These are phyloP conservation scores for Dimocarpus longan DNA, from an alignment of 345 rosid species.

Conservation along the genomic window DNA sequence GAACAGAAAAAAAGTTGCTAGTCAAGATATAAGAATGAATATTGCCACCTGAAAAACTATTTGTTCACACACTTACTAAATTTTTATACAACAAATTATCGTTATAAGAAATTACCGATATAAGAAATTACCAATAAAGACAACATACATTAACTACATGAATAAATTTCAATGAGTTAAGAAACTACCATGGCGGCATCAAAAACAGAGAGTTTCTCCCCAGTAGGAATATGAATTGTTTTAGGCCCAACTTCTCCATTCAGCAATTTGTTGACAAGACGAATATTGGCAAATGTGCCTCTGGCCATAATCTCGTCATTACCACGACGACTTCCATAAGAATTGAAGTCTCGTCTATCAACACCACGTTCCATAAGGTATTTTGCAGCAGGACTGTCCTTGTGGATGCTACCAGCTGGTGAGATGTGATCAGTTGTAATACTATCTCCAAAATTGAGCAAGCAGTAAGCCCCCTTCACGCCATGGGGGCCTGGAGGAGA, in stretches of 20 bases:
- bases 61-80: too few species aligned
- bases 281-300: conserved; percentile 84
- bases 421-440: conserved; percentile 95
- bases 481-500: conserved; percentile 81
- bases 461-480: conserved; percentile 86
- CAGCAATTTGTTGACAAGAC: conserved; percentile 74
- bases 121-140: too few species aligned
- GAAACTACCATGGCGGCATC: conserved; percentile 79
- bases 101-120: too few species aligned
- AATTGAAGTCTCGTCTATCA: conserved; percentile 77
- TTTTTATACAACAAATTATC: too few species aligned
- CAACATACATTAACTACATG: too few species aligned
- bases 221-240: conserved; percentile 75
- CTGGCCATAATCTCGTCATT: conserved; percentile 90
- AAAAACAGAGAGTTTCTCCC: conserved; percentile 79
- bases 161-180: conserved; percentile 10
- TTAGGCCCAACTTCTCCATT: conserved; percentile 93
- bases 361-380: conserved; percentile 83
- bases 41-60: too few species aligned
- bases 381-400: conserved; percentile 88
- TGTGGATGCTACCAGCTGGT: conserved; percentile 94
- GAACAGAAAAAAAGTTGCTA: conserved; percentile 10
- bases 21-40: neutral
- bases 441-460: conserved; percentile 85
- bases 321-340: conserved; percentile 92